Percentiles rank a stretch among this genome's conserved stretches.
phyloP scores from a whole-genome alignment of 2,329 filamentous ascomycete genomes.

The Sordariomycetes sp. region DNA sequence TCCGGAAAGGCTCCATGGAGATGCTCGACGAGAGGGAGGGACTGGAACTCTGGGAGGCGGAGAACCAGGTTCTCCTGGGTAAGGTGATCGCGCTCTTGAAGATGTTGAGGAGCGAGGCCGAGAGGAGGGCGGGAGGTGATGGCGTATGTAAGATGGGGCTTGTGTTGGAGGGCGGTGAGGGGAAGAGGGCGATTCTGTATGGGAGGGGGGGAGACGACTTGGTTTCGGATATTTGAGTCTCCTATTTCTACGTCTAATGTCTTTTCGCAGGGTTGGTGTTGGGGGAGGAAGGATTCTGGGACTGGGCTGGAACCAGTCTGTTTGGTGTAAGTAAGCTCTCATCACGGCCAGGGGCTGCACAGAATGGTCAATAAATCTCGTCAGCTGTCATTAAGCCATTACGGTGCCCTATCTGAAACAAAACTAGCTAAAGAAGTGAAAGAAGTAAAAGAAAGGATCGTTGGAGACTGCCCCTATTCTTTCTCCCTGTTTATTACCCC shows the following conservation, averaged over 20 bases:
- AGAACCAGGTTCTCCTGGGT: not conserved
- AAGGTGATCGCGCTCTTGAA: not conserved
- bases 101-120: not conserved
- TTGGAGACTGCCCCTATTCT: not conserved
- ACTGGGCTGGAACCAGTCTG: not conserved
- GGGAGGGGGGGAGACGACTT: not conserved
- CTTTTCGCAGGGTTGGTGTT: not conserved
- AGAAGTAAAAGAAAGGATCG: not conserved
- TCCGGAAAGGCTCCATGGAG: not conserved
- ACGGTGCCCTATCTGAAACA: not conserved
- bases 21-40: not conserved
- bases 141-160: slow-evolving; percentile 3
- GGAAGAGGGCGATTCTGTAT: not conserved
- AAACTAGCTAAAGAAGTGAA: not conserved
- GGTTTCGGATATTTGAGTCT: not conserved
- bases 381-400: not conserved
- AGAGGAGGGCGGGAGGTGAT: not conserved
- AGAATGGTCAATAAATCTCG: not conserved
- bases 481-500: not conserved
- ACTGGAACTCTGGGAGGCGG: not conserved
- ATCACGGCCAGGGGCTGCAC: not conserved
- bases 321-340: not conserved
- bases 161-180: not conserved
- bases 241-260: not conserved
- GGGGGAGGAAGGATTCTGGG: not conserved